A percentile compares a stretch with the other conserved stretches of the same genome.
These are phyloP conservation scores for Xylariaceae sp. DNA, from an alignment of 2,329 filamentous ascomycete genomes.

Conservation along the genomic window DNA sequence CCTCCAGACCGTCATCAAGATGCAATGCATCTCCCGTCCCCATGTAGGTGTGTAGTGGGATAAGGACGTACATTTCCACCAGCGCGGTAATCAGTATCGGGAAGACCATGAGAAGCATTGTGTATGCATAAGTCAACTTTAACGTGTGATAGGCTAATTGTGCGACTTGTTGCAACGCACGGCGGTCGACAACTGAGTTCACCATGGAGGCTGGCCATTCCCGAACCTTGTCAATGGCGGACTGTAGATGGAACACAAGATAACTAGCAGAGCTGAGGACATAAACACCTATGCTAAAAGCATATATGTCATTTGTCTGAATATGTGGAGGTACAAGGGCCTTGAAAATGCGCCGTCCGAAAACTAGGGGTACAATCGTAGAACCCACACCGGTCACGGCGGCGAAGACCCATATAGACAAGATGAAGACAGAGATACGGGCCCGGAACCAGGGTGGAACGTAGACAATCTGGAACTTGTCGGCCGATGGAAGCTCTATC, in stretches of 20 bases:
- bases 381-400: slow-evolving; percentile 79
- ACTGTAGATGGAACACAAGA: slow-evolving; percentile 48
- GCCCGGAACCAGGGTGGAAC: slow-evolving; percentile 79
- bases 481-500: slow-evolving; percentile 50
- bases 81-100: slow-evolving; percentile 75
- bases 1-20: slow-evolving; percentile 31
- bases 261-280: slow-evolving; percentile 68
- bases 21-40: slow-evolving; percentile 28
- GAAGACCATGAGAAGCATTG: slow-evolving; percentile 70
- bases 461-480: slow-evolving; percentile 68
- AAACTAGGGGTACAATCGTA: slow-evolving; percentile 80
- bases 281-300: slow-evolving; percentile 87
- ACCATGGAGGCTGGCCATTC: slow-evolving; percentile 30
- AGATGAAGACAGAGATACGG: slow-evolving; percentile 79
- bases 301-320: slow-evolving; percentile 90
- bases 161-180: slow-evolving; percentile 31
- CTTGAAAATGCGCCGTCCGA: slow-evolving; percentile 76
- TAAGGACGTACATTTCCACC: slow-evolving; percentile 81
- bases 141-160: slow-evolving; percentile 33
- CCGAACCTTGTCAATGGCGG: slow-evolving; percentile 35
- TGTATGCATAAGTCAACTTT: slow-evolving; percentile 68
- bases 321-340: slow-evolving; percentile 66
- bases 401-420: slow-evolving; percentile 90
- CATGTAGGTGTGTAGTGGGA: slow-evolving; percentile 80
- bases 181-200: slow-evolving; percentile 30